Percentiles rank a stretch among this genome's conserved stretches.
Conservation (phyloP, 2,329 filamentous ascomycete species). For the Mycosphaerella arachidis region DNA sequence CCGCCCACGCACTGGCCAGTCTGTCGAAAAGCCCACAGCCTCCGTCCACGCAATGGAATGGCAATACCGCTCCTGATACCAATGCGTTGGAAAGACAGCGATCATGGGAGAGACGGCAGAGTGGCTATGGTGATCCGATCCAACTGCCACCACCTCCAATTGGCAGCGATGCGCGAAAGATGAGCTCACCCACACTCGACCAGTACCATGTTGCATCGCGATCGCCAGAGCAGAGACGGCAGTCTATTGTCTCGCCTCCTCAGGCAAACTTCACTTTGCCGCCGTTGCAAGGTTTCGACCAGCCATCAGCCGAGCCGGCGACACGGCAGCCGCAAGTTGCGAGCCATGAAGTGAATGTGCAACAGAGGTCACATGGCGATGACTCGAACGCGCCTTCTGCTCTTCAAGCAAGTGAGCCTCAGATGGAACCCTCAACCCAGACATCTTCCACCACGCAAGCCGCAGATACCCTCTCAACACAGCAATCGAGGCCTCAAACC, state of each 20-base stretch:
- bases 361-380: slow-evolving; percentile 10
- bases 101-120: slow-evolving; percentile 27
- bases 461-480: not conserved
- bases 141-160: slow-evolving; percentile 38
- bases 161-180: slow-evolving; percentile 27
- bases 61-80: slow-evolving; percentile 16
- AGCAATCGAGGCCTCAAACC: not conserved
- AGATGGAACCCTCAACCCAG: not conserved
- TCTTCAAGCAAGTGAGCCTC: not conserved
- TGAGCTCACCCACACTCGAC: slow-evolving; percentile 44
- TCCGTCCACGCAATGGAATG: slow-evolving; percentile 22
- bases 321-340: slow-evolving; percentile 18
- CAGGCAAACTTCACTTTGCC: slow-evolving; percentile 37
- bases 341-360: slow-evolving; percentile 4
- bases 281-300: slow-evolving; percentile 36
- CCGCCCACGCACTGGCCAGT: slow-evolving; percentile 35
- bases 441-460: not conserved
- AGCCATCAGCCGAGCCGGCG: slow-evolving; percentile 12
- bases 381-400: slow-evolving; percentile 8
- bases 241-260: slow-evolving; percentile 33
- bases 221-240: slow-evolving; percentile 41
- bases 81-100: slow-evolving; percentile 17
- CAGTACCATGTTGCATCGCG: slow-evolving; percentile 45
- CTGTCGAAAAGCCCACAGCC: slow-evolving; percentile 27
- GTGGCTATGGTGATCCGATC: slow-evolving; percentile 36